Evolutionary conservation across 2,329 filamentous ascomycete species (phyloP).

Genomic region (Hortaea sp.): DNA sequence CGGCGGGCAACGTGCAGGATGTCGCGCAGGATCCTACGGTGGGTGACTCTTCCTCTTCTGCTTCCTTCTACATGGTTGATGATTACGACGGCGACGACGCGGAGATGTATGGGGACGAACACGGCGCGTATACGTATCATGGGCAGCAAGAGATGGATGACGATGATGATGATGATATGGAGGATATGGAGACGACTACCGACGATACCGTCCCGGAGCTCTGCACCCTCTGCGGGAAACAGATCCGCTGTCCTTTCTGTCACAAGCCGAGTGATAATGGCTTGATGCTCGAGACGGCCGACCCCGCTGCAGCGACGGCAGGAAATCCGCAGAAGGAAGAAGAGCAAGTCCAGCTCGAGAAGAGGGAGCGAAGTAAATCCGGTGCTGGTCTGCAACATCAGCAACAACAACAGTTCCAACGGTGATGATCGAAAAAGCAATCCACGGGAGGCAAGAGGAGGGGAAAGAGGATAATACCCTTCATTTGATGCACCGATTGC

Average conservation of each 20-base stretch:
- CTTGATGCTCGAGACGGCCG: conserved; percentile 34
- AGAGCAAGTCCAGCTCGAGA: conserved; percentile 19
- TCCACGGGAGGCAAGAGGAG: conserved; percentile 16
- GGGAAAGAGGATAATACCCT: not conserved
- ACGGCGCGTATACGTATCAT: conserved; percentile 6
- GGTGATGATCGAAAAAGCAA: not conserved
- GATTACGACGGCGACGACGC: conserved; percentile 7
- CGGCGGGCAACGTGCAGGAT: conserved; percentile 93
- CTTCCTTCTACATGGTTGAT: conserved; percentile 7
- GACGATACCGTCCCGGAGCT: conserved; percentile 33
- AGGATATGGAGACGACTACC: conserved; percentile 10
- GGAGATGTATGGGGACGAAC: conserved; percentile 3
- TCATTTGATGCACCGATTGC: not conserved
- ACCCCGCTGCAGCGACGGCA: conserved; percentile 21
- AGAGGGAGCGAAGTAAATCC: conserved; percentile 19
- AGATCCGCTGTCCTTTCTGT: conserved; percentile 45
- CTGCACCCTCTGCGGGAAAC: conserved; percentile 50
- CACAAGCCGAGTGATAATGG: conserved; percentile 35
- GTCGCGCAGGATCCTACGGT: conserved; percentile 97
- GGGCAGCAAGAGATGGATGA: conserved; percentile 1
- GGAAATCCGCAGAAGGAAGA: conserved; percentile 14
- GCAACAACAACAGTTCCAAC: not conserved
- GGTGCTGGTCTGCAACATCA: conserved; percentile 9
- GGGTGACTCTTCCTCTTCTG: conserved; percentile 43
- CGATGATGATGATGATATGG: conserved; percentile 12